Percentiles rank a stretch among this genome's conserved stretches.
phyloP scores from a whole-genome alignment of 306 rosid genomes.

The Ormosia emarginata region DNA sequence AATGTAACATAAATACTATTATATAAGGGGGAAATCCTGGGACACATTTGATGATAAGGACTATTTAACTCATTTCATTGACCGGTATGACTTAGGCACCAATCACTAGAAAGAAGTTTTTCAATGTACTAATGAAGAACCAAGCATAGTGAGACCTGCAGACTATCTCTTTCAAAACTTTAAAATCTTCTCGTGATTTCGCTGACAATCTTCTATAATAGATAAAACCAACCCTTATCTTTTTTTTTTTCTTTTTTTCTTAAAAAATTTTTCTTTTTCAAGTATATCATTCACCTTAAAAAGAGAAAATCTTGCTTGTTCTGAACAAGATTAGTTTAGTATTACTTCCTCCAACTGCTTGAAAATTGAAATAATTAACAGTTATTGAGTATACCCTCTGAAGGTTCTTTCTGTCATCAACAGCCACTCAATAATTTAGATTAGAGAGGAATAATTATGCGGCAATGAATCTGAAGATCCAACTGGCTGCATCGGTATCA shows the following conservation, averaged over 20 bases:
- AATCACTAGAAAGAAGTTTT: background rate
- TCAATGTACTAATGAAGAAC: too few species aligned
- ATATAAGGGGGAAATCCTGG: background rate
- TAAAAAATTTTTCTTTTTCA: too few species aligned
- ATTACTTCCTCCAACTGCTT: background rate
- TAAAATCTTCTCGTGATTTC: too few species aligned
- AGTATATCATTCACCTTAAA: background rate
- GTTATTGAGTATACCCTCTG: background rate
- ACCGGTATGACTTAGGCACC: background rate
- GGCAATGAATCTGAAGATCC: too few species aligned
- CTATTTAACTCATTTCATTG: background rate
- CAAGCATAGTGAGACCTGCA: too few species aligned
- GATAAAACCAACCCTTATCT: too few species aligned
- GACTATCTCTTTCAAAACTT: too few species aligned
- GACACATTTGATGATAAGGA: background rate
- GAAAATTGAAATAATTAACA: background rate
- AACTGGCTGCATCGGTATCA: too few species aligned
- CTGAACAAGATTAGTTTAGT: background rate
- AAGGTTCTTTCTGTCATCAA: background rate
- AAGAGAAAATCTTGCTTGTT: background rate
- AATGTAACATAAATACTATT: background rate
- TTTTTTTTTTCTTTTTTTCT: too few species aligned
- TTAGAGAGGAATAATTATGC: too few species aligned
- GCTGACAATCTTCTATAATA: too few species aligned
- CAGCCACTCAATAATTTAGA: background rate